These are phyloP conservation scores for Hypomontagnella submonticulosa DNA, from an alignment of 495 filamentous ascomycete genomes.

Conservation along the genomic window DNA sequence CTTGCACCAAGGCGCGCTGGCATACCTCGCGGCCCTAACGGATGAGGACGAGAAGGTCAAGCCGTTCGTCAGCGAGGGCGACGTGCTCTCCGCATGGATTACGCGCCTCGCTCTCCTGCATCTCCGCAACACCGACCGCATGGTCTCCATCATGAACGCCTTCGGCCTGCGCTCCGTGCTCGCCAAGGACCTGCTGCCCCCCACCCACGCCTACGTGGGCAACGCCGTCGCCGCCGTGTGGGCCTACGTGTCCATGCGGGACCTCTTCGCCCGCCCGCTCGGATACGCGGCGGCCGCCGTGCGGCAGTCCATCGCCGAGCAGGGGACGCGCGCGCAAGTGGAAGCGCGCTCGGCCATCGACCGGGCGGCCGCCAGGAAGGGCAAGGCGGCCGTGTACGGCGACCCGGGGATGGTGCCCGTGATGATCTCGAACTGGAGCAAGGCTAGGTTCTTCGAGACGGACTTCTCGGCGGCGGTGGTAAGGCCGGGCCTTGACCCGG, in stretches of 20 bases:
- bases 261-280: constrained; percentile 52
- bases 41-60: constrained; percentile 39
- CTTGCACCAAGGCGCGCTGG: constrained; percentile 39
- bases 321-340: constrained; percentile 57
- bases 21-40: constrained; percentile 41
- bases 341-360: constrained; percentile 48
- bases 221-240: constrained; percentile 46
- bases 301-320: constrained; percentile 53
- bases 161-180: constrained; percentile 46
- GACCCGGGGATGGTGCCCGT: constrained; percentile 51
- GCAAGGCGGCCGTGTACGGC: constrained; percentile 49
- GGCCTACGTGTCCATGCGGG: constrained; percentile 46
- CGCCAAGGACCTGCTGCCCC: constrained; percentile 41
- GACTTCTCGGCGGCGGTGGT: constrained; percentile 60
- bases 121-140: constrained; percentile 28
- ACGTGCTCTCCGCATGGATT: constrained; percentile 55
- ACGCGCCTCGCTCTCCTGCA: constrained; percentile 40
- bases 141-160: constrained; percentile 48
- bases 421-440: constrained; percentile 60
- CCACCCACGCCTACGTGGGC: constrained; percentile 47
- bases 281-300: constrained; percentile 50
- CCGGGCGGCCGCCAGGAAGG: constrained; percentile 5
- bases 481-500: constrained; percentile 11
- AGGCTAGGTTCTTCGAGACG: constrained; percentile 56
- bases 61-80: constrained; percentile 58